A percentile compares a stretch with the other conserved stretches of the same genome.
phyloP scores from a whole-genome alignment of 495 filamentous ascomycete species.

The Parachaetomium inaequale region DNA sequence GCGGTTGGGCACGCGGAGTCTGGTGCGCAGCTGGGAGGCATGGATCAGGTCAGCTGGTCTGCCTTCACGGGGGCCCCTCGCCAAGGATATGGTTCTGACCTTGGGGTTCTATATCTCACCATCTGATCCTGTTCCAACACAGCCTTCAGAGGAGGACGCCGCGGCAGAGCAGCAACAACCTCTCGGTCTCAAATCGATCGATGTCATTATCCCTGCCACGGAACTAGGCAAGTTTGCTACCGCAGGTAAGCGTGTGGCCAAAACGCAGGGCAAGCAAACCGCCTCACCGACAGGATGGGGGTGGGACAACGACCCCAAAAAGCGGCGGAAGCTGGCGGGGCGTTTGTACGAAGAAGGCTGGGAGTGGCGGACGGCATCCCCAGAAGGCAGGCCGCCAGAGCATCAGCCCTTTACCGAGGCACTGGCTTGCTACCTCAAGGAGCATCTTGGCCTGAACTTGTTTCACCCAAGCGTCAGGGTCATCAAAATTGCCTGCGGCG shows the following conservation, averaged over 20 bases:
- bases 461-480: conserved; percentile 46
- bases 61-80: conserved; percentile 17
- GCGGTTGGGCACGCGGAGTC: conserved; percentile 41
- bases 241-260: conserved; percentile 6
- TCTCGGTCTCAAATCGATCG: conserved; percentile 40
- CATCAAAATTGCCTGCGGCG: conserved; percentile 42
- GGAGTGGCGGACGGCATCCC: conserved; percentile 36
- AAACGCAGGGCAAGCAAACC: conserved; percentile 11
- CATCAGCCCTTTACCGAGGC: conserved; percentile 44
- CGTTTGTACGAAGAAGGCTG: conserved; percentile 44
- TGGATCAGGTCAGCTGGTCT: conserved; percentile 37
- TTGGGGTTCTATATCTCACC: conserved; percentile 41
- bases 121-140: not conserved
- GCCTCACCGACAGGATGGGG: not conserved
- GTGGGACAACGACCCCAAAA: conserved; percentile 29
- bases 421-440: conserved; percentile 37
- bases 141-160: not conserved
- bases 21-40: conserved; percentile 38
- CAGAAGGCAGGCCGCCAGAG: not conserved
- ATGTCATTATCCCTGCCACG: conserved; percentile 39
- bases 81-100: conserved; percentile 40
- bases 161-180: conserved; percentile 7
- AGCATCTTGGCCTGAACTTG: conserved; percentile 41
- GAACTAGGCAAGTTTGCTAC: conserved; percentile 32
- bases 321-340: conserved; percentile 38